Evolutionary conservation across 441 rosid species (phyloP).

Genomic region (Populus hybrid): DNA sequence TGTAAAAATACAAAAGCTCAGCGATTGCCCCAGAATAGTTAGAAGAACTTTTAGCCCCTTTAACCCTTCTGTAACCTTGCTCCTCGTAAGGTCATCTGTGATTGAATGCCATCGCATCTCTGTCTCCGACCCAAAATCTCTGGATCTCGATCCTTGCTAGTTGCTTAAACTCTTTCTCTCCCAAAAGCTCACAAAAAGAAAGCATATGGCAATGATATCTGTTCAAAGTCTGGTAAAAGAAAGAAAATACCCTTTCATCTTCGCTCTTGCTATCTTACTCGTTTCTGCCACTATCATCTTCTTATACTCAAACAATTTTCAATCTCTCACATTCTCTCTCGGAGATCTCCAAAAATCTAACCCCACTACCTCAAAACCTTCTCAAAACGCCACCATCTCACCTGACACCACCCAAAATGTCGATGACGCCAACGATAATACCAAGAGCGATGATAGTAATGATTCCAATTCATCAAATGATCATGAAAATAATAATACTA

Average conservation of each 20-base stretch:
- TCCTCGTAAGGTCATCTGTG: background rate
- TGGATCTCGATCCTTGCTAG: background rate
- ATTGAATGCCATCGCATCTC: background rate
- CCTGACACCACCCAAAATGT: background rate
- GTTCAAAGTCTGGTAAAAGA: background rate
- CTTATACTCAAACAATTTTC: background rate
- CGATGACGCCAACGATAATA: background rate
- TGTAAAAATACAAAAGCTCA: background rate
- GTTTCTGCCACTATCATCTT: background rate
- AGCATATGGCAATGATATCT: background rate
- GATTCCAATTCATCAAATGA: background rate
- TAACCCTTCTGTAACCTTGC: background rate
- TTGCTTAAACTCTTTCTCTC: background rate
- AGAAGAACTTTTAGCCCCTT: too few relatives aligned
- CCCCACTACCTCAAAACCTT: background rate
- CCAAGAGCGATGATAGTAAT: background rate
- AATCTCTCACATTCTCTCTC: background rate
- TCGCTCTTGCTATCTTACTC: background rate
- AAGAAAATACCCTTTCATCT: background rate
- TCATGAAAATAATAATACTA: background rate
- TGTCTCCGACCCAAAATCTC: background rate
- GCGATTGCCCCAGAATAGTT: background rate
- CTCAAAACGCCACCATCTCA: background rate
- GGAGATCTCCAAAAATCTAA: background rate
- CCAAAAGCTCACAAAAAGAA: background rate